phyloP scores from a whole-genome alignment of 2,329 filamentous ascomycete genomes.

The Cladophialophora yegresii region DNA sequence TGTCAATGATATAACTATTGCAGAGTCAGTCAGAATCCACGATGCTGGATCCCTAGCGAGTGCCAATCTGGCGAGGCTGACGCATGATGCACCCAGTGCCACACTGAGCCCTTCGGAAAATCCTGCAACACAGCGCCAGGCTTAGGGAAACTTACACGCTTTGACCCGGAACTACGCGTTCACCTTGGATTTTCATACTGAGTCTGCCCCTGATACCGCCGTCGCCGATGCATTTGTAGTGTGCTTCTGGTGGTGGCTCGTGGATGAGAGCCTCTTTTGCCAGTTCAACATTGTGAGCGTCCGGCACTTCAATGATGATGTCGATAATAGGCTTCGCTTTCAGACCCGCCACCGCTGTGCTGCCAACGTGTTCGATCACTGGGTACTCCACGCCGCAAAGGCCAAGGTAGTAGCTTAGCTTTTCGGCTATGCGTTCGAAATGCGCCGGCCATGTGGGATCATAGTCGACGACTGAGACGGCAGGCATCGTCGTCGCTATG shows the following conservation, averaged over 20 bases:
- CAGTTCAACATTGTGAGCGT: conserved; percentile 12
- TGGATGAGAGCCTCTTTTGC: conserved; percentile 32
- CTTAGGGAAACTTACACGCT: conserved; percentile 33
- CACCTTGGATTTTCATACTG: conserved; percentile 31
- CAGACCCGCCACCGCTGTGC: conserved; percentile 32
- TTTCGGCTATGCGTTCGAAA: conserved; percentile 8
- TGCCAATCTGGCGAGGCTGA: not conserved
- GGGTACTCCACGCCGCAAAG: conserved; percentile 1
- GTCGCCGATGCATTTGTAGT: conserved; percentile 35
- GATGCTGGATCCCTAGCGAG: not conserved
- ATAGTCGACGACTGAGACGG: conserved; percentile 9
- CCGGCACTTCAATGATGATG: conserved; percentile 32
- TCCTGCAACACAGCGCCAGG: not conserved
- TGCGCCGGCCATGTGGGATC: conserved; percentile 7
- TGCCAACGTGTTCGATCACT: conserved; percentile 36
- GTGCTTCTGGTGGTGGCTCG: conserved; percentile 29
- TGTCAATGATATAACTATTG: not conserved
- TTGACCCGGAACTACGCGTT: conserved; percentile 16
- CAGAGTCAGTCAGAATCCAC: not conserved
- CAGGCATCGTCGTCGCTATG: not conserved
- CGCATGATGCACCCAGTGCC: not conserved
- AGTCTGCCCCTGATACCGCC: conserved; percentile 35
- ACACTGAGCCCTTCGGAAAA: not conserved
- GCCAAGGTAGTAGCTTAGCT: conserved; percentile 7
- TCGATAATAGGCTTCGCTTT: conserved; percentile 36